These are phyloP conservation scores for Aegilops longissima DNA, from an alignment of 176 grass and related monocot species.

Conservation along the genomic window DNA sequence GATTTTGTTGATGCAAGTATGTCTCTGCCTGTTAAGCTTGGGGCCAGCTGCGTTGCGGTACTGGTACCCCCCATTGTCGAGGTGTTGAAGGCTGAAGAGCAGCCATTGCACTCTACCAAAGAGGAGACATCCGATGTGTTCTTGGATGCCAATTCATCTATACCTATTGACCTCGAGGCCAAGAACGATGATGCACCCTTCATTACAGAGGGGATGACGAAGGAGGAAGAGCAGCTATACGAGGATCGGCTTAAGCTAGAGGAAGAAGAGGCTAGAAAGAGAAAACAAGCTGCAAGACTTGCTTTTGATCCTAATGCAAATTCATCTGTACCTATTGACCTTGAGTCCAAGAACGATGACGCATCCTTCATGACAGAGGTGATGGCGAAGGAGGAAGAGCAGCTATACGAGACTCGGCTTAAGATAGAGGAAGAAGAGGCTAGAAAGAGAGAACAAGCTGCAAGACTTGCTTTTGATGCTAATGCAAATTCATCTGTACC, in stretches of 20 bases:
- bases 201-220: slow-evolving; percentile 64
- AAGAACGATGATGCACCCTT: slow-evolving; percentile 69
- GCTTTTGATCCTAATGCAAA: slow-evolving; percentile 4
- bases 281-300: slow-evolving; percentile 34
- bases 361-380: slow-evolving; percentile 57
- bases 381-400: slow-evolving; percentile 79
- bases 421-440: slow-evolving; percentile 54
- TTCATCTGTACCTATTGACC: slow-evolving; percentile 43
- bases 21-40: slow-evolving; percentile 38
- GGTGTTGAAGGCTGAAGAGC: slow-evolving; percentile 26
- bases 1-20: slow-evolving; percentile 28
- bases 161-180: slow-evolving; percentile 56
- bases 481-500: slow-evolving; percentile 35
- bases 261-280: slow-evolving; percentile 46
- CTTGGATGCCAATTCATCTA: slow-evolving; percentile 23
- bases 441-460: slow-evolving; percentile 44
- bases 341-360: slow-evolving; percentile 71
- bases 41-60: neutral
- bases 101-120: slow-evolving; percentile 19
- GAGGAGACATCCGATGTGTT: slow-evolving; percentile 17
- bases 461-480: neutral
- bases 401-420: slow-evolving; percentile 40
- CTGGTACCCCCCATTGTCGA: neutral
- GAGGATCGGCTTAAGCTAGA: slow-evolving; percentile 46
- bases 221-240: slow-evolving; percentile 69